phyloP scores from a whole-genome alignment of 2,329 filamentous ascomycete species.

The Ampelomyces quisqualis region DNA sequence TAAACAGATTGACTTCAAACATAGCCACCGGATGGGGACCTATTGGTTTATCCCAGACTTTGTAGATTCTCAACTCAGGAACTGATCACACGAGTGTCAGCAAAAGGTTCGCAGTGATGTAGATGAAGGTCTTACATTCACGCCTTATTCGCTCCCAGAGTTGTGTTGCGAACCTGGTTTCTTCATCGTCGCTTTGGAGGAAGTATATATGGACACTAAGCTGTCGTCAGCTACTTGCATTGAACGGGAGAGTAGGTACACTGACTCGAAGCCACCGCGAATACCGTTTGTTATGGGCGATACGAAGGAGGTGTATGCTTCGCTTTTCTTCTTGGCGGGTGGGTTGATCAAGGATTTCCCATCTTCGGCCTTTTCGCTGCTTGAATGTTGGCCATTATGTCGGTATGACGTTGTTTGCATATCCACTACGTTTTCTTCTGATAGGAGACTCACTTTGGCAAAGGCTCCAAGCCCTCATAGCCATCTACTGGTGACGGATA shows the following conservation, averaged over 20 bases:
- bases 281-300: slow-evolving; percentile 65
- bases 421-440: no score
- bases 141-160: slow-evolving; percentile 76
- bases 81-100: slow-evolving; percentile 53
- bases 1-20: slow-evolving; percentile 91
- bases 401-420: no score
- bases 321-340: slow-evolving; percentile 60
- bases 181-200: slow-evolving; percentile 60
- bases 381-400: slow-evolving; percentile 12
- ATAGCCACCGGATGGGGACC: slow-evolving; percentile 83
- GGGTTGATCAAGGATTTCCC: slow-evolving; percentile 77
- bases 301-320: slow-evolving; percentile 69
- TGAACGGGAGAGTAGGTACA: neutral
- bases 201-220: slow-evolving; percentile 75
- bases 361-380: slow-evolving; percentile 63
- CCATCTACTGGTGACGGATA: slow-evolving; percentile 61
- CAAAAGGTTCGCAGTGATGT: no score
- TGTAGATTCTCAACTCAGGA: slow-evolving; percentile 81
- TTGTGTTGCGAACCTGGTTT: slow-evolving; percentile 67
- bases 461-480: slow-evolving; percentile 58
- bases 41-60: slow-evolving; percentile 72
- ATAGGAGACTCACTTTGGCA: slow-evolving; percentile 48
- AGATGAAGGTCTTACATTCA: slow-evolving; percentile 63
- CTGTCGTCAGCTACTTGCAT: neutral
- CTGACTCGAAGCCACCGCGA: slow-evolving; percentile 71